These are phyloP conservation scores for Fusarium burgessii DNA, from an alignment of 2,329 filamentous ascomycete species.

Conservation along the genomic window DNA sequence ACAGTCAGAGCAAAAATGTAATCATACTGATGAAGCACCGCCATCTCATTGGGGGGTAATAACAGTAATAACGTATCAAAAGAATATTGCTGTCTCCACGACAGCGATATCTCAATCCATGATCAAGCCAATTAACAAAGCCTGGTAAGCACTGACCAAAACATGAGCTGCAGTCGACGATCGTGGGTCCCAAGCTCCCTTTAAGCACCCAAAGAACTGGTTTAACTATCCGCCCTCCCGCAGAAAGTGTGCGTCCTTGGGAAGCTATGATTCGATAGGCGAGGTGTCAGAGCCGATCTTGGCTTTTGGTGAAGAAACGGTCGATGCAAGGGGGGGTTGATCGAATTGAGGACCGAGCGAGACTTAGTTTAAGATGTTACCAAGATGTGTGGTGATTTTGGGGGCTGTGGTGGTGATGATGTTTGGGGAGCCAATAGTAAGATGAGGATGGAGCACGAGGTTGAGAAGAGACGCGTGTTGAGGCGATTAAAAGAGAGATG, in stretches of 20 bases:
- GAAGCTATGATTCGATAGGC: constrained; percentile 38
- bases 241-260: constrained; percentile 34
- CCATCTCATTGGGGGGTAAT: constrained; percentile 44
- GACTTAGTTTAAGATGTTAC: background rate
- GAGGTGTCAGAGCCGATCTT: constrained; percentile 12
- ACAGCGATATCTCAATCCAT: constrained; percentile 41
- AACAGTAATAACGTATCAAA: background rate
- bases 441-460: constrained; percentile 38
- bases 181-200: constrained; percentile 7
- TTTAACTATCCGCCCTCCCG: constrained; percentile 21
- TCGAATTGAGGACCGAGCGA: constrained; percentile 9
- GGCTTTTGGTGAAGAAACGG: constrained; percentile 1
- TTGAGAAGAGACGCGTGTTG: constrained; percentile 16
- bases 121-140: constrained; percentile 20
- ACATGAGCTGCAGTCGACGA: constrained; percentile 6
- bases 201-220: constrained; percentile 30
- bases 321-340: background rate
- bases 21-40: constrained; percentile 61
- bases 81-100: constrained; percentile 24
- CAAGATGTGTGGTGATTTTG: background rate
- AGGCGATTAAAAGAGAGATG: background rate
- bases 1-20: constrained; percentile 69
- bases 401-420: constrained; percentile 4
- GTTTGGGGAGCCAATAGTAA: constrained; percentile 34
- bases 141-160: constrained; percentile 17